Conservation (phyloP, 73 alveolate genomes). For the Tetrahymena thermophila region DNA sequence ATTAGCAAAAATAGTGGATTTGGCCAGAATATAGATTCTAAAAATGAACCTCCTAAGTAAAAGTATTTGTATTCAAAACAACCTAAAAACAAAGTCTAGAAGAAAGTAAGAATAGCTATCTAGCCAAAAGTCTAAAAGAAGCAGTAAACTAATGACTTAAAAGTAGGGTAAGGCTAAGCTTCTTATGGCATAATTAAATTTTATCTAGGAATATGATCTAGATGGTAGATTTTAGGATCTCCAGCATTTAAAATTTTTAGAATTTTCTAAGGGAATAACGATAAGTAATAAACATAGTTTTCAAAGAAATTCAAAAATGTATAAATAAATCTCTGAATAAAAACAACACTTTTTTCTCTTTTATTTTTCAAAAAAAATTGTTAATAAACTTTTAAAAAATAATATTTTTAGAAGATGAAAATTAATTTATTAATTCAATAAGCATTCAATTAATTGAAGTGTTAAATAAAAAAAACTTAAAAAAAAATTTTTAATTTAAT, state of each 20-base stretch:
- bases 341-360: background rate
- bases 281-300: background rate
- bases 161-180: background rate
- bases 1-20: background rate
- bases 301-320: background rate
- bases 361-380: background rate
- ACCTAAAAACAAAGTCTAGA: background rate
- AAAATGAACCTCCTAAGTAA: background rate
- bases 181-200: background rate
- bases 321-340: background rate
- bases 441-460: too few relatives aligned
- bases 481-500: too few relatives aligned
- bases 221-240: background rate
- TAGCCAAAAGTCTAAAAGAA: background rate
- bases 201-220: background rate
- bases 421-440: too few relatives aligned
- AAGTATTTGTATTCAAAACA: background rate
- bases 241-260: background rate
- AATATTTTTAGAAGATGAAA: too few relatives aligned
- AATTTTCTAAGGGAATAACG: background rate
- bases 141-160: background rate
- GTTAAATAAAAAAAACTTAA: too few relatives aligned
- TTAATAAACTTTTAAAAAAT: too few relatives aligned
- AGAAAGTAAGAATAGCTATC: background rate
- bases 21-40: background rate